Evolutionary conservation across 2,329 filamentous ascomycete genomes (phyloP).

Genomic region (Calonectria pseudoreteaudii): DNA sequence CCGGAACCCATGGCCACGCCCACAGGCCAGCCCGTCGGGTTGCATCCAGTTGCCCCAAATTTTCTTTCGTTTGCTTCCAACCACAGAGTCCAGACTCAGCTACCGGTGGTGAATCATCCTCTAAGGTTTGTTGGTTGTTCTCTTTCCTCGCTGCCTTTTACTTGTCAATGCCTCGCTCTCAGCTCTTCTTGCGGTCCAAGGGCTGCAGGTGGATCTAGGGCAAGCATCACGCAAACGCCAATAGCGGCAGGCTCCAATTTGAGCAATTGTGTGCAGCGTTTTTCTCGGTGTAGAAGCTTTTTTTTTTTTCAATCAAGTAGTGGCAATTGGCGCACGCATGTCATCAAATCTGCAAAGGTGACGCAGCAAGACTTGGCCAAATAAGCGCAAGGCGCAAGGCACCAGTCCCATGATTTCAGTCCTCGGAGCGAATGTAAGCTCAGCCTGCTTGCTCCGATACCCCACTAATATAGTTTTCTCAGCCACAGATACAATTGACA

Average conservation of each 20-base stretch:
- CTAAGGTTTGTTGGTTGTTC: slow-evolving; percentile 25
- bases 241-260: slow-evolving; percentile 22
- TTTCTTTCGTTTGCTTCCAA: slow-evolving; percentile 23
- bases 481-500: slow-evolving; percentile 26
- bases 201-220: slow-evolving; percentile 25
- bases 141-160: slow-evolving; percentile 21
- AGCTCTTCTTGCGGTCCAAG: slow-evolving; percentile 18
- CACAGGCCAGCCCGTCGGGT: slow-evolving; percentile 46
- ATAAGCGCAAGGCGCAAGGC: slow-evolving; percentile 18
- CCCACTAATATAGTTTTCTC: slow-evolving; percentile 27
- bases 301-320: not conserved
- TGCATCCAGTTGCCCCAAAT: slow-evolving; percentile 39
- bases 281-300: slow-evolving; percentile 12
- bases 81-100: slow-evolving; percentile 18
- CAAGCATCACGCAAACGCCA: slow-evolving; percentile 21
- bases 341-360: slow-evolving; percentile 1
- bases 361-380: slow-evolving; percentile 1
- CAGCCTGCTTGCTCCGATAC: slow-evolving; percentile 12
- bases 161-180: slow-evolving; percentile 17
- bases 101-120: slow-evolving; percentile 29
- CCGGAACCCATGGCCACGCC: slow-evolving; percentile 39
- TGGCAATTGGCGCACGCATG: not conserved
- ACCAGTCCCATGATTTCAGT: slow-evolving; percentile 13
- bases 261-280: slow-evolving; percentile 24
- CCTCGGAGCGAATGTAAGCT: slow-evolving; percentile 15